phyloP scores from a whole-genome alignment of 768 basidiomycete species.

The Suillus luteus region DNA sequence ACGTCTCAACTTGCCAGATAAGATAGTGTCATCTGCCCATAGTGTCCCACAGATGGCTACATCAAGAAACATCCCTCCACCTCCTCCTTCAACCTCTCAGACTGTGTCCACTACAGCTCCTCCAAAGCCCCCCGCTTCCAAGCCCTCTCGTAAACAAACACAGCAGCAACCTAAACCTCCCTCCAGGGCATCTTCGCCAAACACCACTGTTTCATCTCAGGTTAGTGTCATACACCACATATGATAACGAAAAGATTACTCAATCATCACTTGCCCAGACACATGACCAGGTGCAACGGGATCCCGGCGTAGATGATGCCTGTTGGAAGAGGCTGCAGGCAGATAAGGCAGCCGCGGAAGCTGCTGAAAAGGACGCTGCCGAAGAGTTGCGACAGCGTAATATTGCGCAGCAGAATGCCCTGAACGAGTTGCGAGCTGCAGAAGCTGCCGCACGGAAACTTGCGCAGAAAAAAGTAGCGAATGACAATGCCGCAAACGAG shows the following conservation, averaged over 20 bases:
- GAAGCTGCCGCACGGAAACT: conserved; percentile 17
- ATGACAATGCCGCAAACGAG: conserved; percentile 57
- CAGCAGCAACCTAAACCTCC: neutral
- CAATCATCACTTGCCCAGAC: neutral
- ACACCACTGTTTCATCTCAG: neutral
- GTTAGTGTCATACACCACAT: neutral
- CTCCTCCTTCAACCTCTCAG: conserved; percentile 25
- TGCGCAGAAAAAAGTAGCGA: conserved; percentile 23
- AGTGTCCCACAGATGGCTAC: conserved; percentile 19
- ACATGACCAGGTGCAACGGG: conserved; percentile 32
- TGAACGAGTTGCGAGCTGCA: conserved; percentile 18
- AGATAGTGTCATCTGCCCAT: conserved; percentile 13
- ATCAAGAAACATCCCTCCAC: conserved; percentile 23
- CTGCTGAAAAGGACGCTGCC: conserved; percentile 19
- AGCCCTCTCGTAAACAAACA: conserved; percentile 10
- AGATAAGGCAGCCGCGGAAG: conserved; percentile 32
- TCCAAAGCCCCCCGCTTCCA: conserved; percentile 15
- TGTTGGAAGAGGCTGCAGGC: conserved; percentile 54
- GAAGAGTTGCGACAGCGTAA: conserved; percentile 22
- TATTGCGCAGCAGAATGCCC: conserved; percentile 21
- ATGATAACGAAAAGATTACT: neutral
- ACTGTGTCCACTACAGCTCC: conserved; percentile 22
- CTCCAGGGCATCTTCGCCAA: conserved; percentile 4
- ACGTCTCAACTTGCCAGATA: conserved; percentile 26
- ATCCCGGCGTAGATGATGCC: conserved; percentile 54